Conservation (phyloP, 495 filamentous ascomycete genomes). For the Cryomyces minteri region DNA sequence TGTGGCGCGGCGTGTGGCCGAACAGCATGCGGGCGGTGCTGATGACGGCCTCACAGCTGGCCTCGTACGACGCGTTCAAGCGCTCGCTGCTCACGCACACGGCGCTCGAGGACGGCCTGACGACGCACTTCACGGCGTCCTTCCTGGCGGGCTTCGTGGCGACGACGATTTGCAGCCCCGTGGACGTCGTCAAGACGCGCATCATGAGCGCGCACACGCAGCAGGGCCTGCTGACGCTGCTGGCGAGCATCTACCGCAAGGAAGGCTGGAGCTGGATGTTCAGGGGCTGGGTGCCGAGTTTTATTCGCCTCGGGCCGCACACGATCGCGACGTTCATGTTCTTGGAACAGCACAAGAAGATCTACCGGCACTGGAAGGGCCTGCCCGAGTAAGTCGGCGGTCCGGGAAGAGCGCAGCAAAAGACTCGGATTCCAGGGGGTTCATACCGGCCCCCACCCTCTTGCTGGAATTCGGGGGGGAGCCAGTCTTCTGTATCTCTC, state of each 20-base stretch:
- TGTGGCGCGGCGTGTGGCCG: conserved; percentile 84
- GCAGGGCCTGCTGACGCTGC: conserved; percentile 19
- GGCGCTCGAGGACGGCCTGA: conserved; percentile 54
- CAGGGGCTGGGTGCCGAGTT: conserved; percentile 93
- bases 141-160: conserved; percentile 84
- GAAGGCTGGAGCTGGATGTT: conserved; percentile 88
- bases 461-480: too few relatives aligned
- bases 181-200: conserved; percentile 94
- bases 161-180: conserved; percentile 85
- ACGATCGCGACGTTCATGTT: conserved; percentile 93
- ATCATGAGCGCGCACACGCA: conserved; percentile 56
- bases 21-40: conserved; percentile 78
- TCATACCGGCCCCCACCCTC: too few relatives aligned
- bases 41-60: conserved; percentile 85
- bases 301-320: conserved; percentile 80
- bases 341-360: conserved; percentile 75
- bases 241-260: conserved; percentile 44
- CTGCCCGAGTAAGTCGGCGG: too few relatives aligned
- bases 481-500: too few relatives aligned
- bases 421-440: too few relatives aligned
- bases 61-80: conserved; percentile 88
- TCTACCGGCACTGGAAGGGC: conserved; percentile 21
- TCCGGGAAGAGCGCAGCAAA: too few relatives aligned
- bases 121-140: conserved; percentile 73
- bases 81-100: conserved; percentile 44